Evolutionary conservation across 345 rosid species (phyloP), one percentile per base, ranked within the genome.

Genomic region (Bruguiera sexangula): DNA sequence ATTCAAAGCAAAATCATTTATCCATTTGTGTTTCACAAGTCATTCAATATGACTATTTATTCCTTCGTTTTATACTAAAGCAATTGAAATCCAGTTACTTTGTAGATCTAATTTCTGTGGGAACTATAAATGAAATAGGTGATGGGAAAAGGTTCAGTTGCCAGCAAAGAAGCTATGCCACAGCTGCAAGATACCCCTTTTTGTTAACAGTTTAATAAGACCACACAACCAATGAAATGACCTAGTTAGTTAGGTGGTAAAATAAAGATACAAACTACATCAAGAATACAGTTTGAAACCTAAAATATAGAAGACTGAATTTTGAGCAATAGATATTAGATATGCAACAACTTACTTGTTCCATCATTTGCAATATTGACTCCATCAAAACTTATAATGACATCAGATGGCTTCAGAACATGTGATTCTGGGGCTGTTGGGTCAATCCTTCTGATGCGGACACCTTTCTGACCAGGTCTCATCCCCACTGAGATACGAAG

Each of bases 351-450:
- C 74, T 81, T 81, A 89, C 98, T 87, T 68, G 98, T 94, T 82
- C 98, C 98, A 75, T 91, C 98, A 79, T 94, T 94, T 53, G 97
- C 95, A 73, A 94, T 88, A 55, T 89, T 83, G 36, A 89, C 86
- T 60, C 88, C 88, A 55, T 91, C 97, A 83, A 94, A 94, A 78
- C 95, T 88, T 36, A 93, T 87, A 69, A 94, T 84, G 62, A 91
- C 76, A 82, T 91, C 98, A 9, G 96, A 94, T 34, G 94, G 88
- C 89, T 81, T 87, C 83, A 94, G 73, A 64, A 91, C 79, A 65
- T 89, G 78, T 21, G 95, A 94, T 73, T 94, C 97, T 21, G 96
- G 89, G 56, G 90, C 91, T 1, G 96, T 91, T 62, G 98, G 98
- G 73, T 94, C 98, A 39, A 91, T 83, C 85, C 96, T 91, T 81